Evolutionary conservation across 345 rosid species (phyloP), one percentile per base, ranked within the genome.

Genomic region (Euclidium syriacum): DNA sequence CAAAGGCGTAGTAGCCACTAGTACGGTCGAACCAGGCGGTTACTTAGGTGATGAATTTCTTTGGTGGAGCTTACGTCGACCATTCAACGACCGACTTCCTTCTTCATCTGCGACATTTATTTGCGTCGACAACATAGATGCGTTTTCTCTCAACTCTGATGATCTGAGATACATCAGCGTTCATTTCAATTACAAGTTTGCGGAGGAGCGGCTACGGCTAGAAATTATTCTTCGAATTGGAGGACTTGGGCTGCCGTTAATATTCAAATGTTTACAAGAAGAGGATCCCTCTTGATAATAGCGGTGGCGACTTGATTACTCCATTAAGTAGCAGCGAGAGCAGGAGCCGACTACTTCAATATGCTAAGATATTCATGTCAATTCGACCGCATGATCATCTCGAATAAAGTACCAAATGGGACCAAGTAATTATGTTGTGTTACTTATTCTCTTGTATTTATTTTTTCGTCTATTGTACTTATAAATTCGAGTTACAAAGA

Each of bases 191-290:
- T 88, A 91, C 76, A 82, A 69, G 66, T 88, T 91, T 3, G 79
- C 91, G 5, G 83, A 82, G 26, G 84, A 85, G 68, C 80, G 81
- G 67, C 85, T 88, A 91, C 83, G 0, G 87, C 95, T 2, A 85
- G 98, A 77, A 85, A 82, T 66, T 89, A 86, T 58, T 92, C 98
- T 3, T 92, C 96, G 10, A 88, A 85, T 58, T 92, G 98, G 95
- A 63, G 95, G 48, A 83, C 89, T 3, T 92, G 98, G 96, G 98
- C 96, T 0, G 96, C 96, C 0, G 96, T 92, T 44, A 89, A 78
- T 26, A 73, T 89, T 15, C 98, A 92, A 32, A 63, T 87, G 54
- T 81, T 87, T 74, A 83, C 74, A 78, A 76, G 82, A 77, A 51
- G 73, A 84, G 90, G 81, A 72, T 77, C 2, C 56, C 76, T 51